Conservation (phyloP, 2,329 filamentous ascomycete genomes). For the Diplodia sapinea region DNA sequence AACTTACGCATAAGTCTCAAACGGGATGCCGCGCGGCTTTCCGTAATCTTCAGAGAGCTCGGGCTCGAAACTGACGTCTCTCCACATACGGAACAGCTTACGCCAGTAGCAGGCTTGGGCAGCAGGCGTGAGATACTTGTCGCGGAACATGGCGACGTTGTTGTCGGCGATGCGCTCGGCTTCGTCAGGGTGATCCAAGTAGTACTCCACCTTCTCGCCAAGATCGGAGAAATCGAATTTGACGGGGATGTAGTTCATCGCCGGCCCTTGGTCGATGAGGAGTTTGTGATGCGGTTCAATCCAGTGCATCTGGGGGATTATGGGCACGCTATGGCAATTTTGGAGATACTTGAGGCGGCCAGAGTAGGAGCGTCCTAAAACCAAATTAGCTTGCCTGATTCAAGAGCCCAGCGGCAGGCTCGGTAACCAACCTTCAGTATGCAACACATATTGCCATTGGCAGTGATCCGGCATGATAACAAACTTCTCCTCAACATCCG, state of each 20-base stretch:
- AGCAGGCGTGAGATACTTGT: slow-evolving; percentile 60
- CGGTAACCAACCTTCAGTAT: slow-evolving; percentile 35
- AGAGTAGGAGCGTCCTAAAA: slow-evolving; percentile 40
- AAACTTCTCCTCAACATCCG: slow-evolving; percentile 27
- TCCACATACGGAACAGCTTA: slow-evolving; percentile 50
- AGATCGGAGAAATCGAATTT: slow-evolving; percentile 52
- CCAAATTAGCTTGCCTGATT: not conserved
- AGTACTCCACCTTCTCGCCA: slow-evolving; percentile 46
- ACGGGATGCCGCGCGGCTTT: slow-evolving; percentile 28
- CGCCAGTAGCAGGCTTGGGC: slow-evolving; percentile 64
- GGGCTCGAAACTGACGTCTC: slow-evolving; percentile 42
- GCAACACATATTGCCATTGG: slow-evolving; percentile 35
- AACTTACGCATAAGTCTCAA: slow-evolving; percentile 30
- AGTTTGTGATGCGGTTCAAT: slow-evolving; percentile 57
- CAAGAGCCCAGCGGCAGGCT: not conserved
- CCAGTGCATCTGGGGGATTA: slow-evolving; percentile 58
- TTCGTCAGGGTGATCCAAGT: slow-evolving; percentile 51
- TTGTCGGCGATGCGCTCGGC: slow-evolving; percentile 60
- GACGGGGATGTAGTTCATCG: slow-evolving; percentile 59
- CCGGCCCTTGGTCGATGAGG: slow-evolving; percentile 51
- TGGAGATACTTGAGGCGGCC: slow-evolving; percentile 45
- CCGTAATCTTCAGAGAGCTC: slow-evolving; percentile 31
- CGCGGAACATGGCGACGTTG: slow-evolving; percentile 55
- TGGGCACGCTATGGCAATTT: slow-evolving; percentile 51
- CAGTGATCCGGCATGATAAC: slow-evolving; percentile 38